Conservation (phyloP, 2,329 filamentous ascomycete genomes). For the Trichophyton rubrum region DNA sequence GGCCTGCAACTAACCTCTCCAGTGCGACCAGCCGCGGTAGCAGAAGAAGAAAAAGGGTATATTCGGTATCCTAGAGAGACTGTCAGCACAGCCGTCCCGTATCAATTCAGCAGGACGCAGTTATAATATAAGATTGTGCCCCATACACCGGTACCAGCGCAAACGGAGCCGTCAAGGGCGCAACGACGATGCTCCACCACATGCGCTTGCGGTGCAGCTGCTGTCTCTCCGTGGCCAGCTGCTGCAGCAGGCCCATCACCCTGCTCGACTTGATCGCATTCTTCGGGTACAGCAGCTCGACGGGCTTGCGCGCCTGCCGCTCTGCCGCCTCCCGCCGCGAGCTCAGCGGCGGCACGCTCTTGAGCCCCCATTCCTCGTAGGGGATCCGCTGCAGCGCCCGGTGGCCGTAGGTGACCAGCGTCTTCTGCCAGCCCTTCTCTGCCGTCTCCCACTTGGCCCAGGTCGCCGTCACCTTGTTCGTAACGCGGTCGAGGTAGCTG, state of each 20-base stretch:
- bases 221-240: slow-evolving; percentile 68
- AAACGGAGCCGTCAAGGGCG: slow-evolving; percentile 74
- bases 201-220: slow-evolving; percentile 62
- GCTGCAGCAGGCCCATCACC: slow-evolving; percentile 53
- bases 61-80: slow-evolving; percentile 59
- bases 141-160: slow-evolving; percentile 73
- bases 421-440: slow-evolving; percentile 75
- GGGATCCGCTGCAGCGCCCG: slow-evolving; percentile 73
- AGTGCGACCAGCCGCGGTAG: slow-evolving; percentile 84
- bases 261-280: slow-evolving; percentile 52
- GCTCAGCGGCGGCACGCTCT: slow-evolving; percentile 77
- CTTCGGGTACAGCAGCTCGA: slow-evolving; percentile 57
- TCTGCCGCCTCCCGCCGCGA: slow-evolving; percentile 53
- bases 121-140: slow-evolving; percentile 20
- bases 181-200: slow-evolving; percentile 66
- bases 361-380: slow-evolving; percentile 95
- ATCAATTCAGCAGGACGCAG: neutral
- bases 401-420: slow-evolving; percentile 77
- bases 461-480: slow-evolving; percentile 56
- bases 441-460: slow-evolving; percentile 84
- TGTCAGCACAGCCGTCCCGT: neutral
- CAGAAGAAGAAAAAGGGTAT: slow-evolving; percentile 92
- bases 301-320: slow-evolving; percentile 49
- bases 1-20: slow-evolving; percentile 42
- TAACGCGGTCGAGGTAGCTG: slow-evolving; percentile 55